These are phyloP conservation scores for Salix suchowensis DNA, from an alignment of 345 rosid genomes.

Conservation along the genomic window DNA sequence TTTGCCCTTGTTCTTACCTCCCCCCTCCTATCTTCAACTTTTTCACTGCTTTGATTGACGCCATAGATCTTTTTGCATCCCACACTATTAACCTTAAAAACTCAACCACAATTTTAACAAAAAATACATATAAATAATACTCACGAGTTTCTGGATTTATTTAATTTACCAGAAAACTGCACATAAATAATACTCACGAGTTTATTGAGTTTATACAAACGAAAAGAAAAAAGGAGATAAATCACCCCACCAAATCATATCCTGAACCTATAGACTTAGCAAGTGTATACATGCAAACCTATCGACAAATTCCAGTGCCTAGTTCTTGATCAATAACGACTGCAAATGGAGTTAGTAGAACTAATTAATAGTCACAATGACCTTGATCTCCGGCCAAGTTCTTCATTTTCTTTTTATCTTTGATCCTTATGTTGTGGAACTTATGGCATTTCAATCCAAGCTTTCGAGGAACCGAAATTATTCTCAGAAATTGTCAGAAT, in stretches of 20 bases:
- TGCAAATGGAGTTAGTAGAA: neutral
- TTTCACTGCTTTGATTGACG: too few relatives aligned
- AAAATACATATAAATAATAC: neutral
- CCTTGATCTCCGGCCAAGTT: neutral
- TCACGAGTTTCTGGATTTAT: neutral
- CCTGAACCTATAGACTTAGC: neutral
- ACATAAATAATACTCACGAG: neutral
- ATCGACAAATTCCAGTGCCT: neutral
- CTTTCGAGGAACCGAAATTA: neutral
- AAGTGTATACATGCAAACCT: neutral
- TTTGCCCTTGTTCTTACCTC: too few relatives aligned
- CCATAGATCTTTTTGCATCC: too few relatives aligned
- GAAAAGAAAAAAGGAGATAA: neutral
- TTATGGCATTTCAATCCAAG: constrained; percentile 6
- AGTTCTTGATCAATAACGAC: neutral
- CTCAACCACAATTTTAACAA: neutral
- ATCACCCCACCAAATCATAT: neutral
- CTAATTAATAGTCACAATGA: neutral
- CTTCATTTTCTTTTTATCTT: neutral
- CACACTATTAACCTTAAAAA: too few relatives aligned
- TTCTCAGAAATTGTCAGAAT: neutral
- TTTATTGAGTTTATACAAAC: too few relatives aligned
- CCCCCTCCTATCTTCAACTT: too few relatives aligned
- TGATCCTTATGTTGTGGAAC: neutral
- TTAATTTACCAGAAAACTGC: neutral